phyloP scores from a whole-genome alignment of 495 filamentous ascomycete genomes.

The Alectoria sarmentosa region DNA sequence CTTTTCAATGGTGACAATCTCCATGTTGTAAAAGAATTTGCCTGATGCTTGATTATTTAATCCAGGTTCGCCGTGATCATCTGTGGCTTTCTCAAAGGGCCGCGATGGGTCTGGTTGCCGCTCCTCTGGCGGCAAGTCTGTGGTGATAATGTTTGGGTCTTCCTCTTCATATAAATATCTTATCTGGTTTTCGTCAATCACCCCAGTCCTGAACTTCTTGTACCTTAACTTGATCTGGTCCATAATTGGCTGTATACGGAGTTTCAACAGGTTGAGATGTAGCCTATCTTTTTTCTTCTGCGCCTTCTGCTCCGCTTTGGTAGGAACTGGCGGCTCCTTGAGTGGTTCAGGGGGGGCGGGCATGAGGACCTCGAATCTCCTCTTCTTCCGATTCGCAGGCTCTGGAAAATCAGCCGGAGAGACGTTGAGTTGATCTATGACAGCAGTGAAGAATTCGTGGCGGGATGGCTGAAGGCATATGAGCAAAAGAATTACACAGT shows the following conservation, averaged over 20 bases:
- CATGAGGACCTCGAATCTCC: constrained; percentile 67
- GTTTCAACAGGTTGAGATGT: constrained; percentile 74
- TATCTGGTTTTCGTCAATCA: constrained; percentile 65
- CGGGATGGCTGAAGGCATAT: constrained; percentile 45
- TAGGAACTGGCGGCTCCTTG: constrained; percentile 44
- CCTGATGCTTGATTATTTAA: constrained; percentile 60
- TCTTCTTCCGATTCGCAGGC: constrained; percentile 72
- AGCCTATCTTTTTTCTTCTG: constrained; percentile 76
- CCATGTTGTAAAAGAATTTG: constrained; percentile 91
- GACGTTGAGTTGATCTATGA: constrained; percentile 67
- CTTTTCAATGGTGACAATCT: constrained; percentile 89
- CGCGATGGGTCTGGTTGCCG: constrained; percentile 47
- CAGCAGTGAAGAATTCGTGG: constrained; percentile 64
- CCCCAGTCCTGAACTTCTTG: constrained; percentile 71
- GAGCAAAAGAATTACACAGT: constrained; percentile 29
- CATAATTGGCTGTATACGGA: constrained; percentile 86
- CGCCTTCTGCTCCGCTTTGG: constrained; percentile 69
- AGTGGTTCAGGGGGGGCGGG: constrained; percentile 66
- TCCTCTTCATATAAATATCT: constrained; percentile 75
- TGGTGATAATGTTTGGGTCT: constrained; percentile 70
- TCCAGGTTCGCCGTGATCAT: constrained; percentile 66
- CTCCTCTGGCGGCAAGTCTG: constrained; percentile 60
- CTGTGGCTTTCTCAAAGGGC: constrained; percentile 67
- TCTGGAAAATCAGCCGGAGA: constrained; percentile 81
- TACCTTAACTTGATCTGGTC: constrained; percentile 83